A percentile compares a stretch with the other conserved stretches of the same genome.
phyloP scores from a whole-genome alignment of 1,284 basidiomycete species.

The Leccinum angustisporum region DNA sequence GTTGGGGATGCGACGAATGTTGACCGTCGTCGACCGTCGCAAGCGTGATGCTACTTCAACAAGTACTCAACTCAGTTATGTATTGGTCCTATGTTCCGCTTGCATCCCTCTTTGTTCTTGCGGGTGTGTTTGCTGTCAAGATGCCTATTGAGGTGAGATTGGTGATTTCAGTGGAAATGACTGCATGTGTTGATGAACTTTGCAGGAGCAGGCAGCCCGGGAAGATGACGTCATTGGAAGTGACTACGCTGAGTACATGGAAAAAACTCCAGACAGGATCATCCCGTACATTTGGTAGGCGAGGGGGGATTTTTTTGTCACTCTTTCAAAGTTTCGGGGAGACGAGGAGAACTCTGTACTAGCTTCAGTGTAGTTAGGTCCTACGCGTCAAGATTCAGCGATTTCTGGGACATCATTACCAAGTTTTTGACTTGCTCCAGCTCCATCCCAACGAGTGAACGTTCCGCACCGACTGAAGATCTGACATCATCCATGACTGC shows the following conservation, averaged over 20 bases:
- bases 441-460: slow-evolving; percentile 36
- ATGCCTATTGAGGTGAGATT: slow-evolving; percentile 35
- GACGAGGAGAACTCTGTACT: not conserved
- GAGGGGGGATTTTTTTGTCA: not conserved
- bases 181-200: slow-evolving; percentile 4
- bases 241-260: slow-evolving; percentile 38
- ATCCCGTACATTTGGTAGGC: slow-evolving; percentile 39
- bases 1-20: not conserved
- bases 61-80: slow-evolving; percentile 31
- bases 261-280: slow-evolving; percentile 30
- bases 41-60: slow-evolving; percentile 33
- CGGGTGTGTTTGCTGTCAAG: slow-evolving; percentile 31
- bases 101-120: slow-evolving; percentile 24
- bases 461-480: slow-evolving; percentile 39
- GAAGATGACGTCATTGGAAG: slow-evolving; percentile 28
- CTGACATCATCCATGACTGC: slow-evolving; percentile 50
- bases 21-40: not conserved
- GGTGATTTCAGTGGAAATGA: not conserved
- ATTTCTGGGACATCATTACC: slow-evolving; percentile 30
- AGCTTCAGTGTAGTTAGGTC: slow-evolving; percentile 12
- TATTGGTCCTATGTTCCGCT: slow-evolving; percentile 39
- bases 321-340: not conserved
- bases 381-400: slow-evolving; percentile 21
- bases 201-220: slow-evolving; percentile 33
- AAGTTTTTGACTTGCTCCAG: slow-evolving; percentile 34